Evolutionary conservation across 306 rosid genomes (phyloP), one percentile per base, ranked within the genome.

Genomic region (Acmispon strigosus): DNA sequence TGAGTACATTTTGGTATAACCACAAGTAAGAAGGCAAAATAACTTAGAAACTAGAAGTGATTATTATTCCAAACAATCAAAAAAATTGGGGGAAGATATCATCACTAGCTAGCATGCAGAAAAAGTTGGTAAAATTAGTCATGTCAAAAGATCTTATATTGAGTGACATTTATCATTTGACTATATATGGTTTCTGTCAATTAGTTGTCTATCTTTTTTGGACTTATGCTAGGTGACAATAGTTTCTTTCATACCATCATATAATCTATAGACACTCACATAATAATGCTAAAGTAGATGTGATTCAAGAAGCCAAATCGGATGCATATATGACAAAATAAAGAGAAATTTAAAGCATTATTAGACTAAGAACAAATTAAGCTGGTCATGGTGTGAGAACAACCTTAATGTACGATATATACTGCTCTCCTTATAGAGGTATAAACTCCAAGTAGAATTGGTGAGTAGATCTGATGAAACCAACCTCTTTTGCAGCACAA

Each of bases 391-490:
- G 60, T 11, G 20, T 16, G 57, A 76, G 42, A 66, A 73, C 58
- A 62, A 83, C 88, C 88, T 85, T 79, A 66, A 77, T 58, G 58
- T n/a, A n/a, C n/a, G n/a, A n/a, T n/a, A n/a, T n/a, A n/a, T n/a
- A n/a, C n/a, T n/a, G n/a, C n/a, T n/a, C n/a, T n/a, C n/a, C n/a
- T n/a, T n/a, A n/a, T n/a, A n/a, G n/a, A n/a, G n/a, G 0, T 0
- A 32, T 37, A 57, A 16, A 54, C 82, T 69, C 68, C 70, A 71
- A 29, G 41, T 52, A 66, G 65, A 73, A 48, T 39, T 20, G 17
- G 7, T 51, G 73, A 53, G 68, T 66, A 63, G 87, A 88, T 88
- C 86, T 80, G 85, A 66, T 73, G 73, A 83, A 81, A 86, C 36
- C 55, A 77, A 78, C 75, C 74, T 70, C 62, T 50, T 73, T 54